A percentile compares a stretch with the other conserved stretches of the same genome.
These are phyloP conservation scores for Microglena sp. DNA, from an alignment of 139 green algal genomes.

Conservation along the genomic window DNA sequence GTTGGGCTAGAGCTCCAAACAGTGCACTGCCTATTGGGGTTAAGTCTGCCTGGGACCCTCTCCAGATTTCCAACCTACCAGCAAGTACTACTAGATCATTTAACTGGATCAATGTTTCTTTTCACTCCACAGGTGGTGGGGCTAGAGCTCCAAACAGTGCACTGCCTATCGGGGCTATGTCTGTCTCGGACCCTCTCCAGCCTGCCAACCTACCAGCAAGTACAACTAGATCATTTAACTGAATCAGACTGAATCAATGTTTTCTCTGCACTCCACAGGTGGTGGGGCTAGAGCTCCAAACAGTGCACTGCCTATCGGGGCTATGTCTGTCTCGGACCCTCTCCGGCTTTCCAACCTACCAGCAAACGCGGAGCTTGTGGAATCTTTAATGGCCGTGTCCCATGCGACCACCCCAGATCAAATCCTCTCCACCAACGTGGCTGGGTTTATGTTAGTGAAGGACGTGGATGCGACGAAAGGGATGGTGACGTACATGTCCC, in stretches of 20 bases:
- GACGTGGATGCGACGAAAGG: conserved; percentile 54
- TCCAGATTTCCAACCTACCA: conserved; percentile 32
- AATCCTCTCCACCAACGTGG: conserved; percentile 59
- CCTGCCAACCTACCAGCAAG: too few species aligned
- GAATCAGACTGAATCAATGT: neutral
- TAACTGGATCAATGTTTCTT: neutral
- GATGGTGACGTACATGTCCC: conserved; percentile 63
- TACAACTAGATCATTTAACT: too few species aligned
- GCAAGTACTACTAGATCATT: neutral
- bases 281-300: conserved; percentile 60
- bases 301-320: conserved; percentile 71
- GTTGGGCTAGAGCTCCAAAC: conserved; percentile 36
- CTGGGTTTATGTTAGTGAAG: conserved; percentile 79
- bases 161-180: neutral
- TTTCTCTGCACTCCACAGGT: conserved; percentile 25
- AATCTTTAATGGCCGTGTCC: conserved; percentile 78
- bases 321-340: conserved; percentile 41
- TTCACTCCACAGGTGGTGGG: neutral
- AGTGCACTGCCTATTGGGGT: conserved; percentile 72
- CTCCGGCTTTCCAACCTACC: conserved; percentile 40
- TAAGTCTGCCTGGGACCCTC: conserved; percentile 39
- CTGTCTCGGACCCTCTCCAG: too few species aligned
- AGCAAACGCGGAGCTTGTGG: conserved; percentile 49
- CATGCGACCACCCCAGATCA: conserved; percentile 56
- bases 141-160: neutral